These are phyloP conservation scores for Phoenix roebelenii DNA, from an alignment of 176 grass and related monocot species.

Conservation along the genomic window DNA sequence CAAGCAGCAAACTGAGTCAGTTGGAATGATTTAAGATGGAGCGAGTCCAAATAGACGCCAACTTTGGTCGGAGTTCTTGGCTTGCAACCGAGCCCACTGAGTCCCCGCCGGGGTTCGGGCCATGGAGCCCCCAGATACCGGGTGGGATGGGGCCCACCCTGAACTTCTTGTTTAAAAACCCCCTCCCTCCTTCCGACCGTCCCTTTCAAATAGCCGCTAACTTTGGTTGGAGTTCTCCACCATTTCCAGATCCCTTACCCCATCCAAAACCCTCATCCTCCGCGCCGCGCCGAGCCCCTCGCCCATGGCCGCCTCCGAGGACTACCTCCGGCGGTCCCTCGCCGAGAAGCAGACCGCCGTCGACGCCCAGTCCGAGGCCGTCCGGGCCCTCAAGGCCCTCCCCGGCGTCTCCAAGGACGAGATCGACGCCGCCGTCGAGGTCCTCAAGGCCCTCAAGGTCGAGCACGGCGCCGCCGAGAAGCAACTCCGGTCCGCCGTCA, in stretches of 20 bases:
- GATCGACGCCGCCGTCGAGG: slow-evolving; percentile 47
- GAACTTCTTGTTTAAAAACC: no score
- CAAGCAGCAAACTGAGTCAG: no score
- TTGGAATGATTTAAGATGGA: no score
- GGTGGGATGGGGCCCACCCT: no score
- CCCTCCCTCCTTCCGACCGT: no score
- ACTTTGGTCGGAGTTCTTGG: no score
- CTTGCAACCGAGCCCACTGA: no score
- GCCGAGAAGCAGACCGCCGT: slow-evolving; percentile 44
- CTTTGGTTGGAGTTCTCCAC: no score
- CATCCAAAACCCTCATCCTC: slow-evolving; percentile 3
- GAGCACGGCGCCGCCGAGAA: slow-evolving; percentile 42
- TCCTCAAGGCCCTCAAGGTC: slow-evolving; percentile 46
- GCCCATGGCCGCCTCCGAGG: slow-evolving; percentile 39
- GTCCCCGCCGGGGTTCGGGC: no score
- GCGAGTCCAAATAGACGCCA: no score
- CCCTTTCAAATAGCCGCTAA: no score
- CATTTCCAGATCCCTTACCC: slow-evolving; percentile 15
- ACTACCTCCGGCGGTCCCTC: slow-evolving; percentile 42
- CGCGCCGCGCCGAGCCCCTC: neutral
- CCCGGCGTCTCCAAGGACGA: slow-evolving; percentile 21
- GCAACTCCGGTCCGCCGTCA: slow-evolving; percentile 28
- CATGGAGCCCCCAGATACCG: no score
- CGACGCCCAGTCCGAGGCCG: slow-evolving; percentile 48
- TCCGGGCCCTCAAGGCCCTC: slow-evolving; percentile 38